phyloP scores from a whole-genome alignment of 2,329 filamentous ascomycete species.

The Diaporthe caulivora region DNA sequence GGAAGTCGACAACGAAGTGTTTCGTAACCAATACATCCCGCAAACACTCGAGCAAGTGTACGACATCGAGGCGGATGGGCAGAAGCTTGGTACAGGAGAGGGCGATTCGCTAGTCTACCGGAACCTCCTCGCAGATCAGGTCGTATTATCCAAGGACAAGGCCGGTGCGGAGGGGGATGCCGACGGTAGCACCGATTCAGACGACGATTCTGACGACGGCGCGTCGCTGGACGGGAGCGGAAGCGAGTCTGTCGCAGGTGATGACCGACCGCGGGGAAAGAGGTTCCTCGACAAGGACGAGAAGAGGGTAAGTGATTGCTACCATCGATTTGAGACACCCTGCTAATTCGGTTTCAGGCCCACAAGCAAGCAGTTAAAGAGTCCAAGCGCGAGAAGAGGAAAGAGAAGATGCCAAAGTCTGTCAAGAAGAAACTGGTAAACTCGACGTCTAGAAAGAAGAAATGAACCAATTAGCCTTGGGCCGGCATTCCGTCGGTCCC shows the following conservation, averaged over 20 bases:
- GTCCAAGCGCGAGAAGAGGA: conserved; percentile 91
- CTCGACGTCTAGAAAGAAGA: conserved; percentile 72
- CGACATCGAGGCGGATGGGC: conserved; percentile 91
- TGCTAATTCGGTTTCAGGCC: conserved; percentile 49
- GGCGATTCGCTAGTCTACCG: conserved; percentile 86
- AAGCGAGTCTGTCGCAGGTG: conserved; percentile 70
- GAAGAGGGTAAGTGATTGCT: conserved; percentile 71
- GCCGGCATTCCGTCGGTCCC: not conserved
- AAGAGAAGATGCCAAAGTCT: conserved; percentile 96
- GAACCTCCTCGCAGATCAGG: conserved; percentile 81
- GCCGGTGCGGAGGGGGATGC: conserved; percentile 50
- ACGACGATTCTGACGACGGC: conserved; percentile 62
- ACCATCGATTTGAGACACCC: not conserved
- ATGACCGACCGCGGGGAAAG: conserved; percentile 81
- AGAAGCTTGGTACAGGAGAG: conserved; percentile 79
- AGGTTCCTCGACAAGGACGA: conserved; percentile 91
- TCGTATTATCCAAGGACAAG: conserved; percentile 57
- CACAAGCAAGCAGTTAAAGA: conserved; percentile 96
- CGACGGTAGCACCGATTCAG: conserved; percentile 53
- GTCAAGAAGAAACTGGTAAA: conserved; percentile 90
- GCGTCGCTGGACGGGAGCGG: conserved; percentile 60
- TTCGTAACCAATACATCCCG: conserved; percentile 95
- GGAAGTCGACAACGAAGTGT: conserved; percentile 90
- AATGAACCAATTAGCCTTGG: conserved; percentile 51
- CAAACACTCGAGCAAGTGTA: conserved; percentile 97